These are phyloP conservation scores for Leishmania amazonensis DNA, from an alignment of 208 protist genomes.

Conservation along the genomic window DNA sequence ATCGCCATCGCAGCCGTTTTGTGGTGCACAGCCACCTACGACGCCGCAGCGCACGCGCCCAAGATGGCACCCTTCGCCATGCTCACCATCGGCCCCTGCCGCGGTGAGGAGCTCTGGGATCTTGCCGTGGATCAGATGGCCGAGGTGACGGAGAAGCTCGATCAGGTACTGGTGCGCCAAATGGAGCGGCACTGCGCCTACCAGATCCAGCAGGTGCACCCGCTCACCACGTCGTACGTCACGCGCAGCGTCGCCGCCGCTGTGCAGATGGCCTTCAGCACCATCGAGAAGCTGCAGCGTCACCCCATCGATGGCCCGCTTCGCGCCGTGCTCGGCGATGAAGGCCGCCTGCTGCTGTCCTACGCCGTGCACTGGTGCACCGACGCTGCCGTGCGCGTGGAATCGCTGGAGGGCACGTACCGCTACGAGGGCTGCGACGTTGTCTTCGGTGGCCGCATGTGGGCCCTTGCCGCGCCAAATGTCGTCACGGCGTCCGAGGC, in stretches of 20 bases:
- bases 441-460: conserved; percentile 66
- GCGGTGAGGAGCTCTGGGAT: conserved; percentile 72
- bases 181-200: conserved; percentile 59
- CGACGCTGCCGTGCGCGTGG: conserved; percentile 58
- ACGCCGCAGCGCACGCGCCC: conserved; percentile 60
- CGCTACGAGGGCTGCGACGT: conserved; percentile 77
- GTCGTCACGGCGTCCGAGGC: conserved; percentile 51
- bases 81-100: conserved; percentile 61
- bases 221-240: conserved; percentile 64
- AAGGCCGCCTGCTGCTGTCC: conserved; percentile 52
- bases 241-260: conserved; percentile 48
- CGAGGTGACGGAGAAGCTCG: conserved; percentile 51
- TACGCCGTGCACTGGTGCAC: conserved; percentile 84
- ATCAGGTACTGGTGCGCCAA: conserved; percentile 32
- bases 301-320: conserved; percentile 61
- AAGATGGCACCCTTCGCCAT: conserved; percentile 77
- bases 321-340: conserved; percentile 52
- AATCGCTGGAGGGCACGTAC: conserved; percentile 34
- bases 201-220: conserved; percentile 72
- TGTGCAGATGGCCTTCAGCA: conserved; percentile 61
- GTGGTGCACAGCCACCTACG: conserved; percentile 51
- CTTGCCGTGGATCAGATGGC: conserved; percentile 62
- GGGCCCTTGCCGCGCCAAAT: conserved; percentile 70
- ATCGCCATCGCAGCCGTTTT: conserved; percentile 36
- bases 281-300: conserved; percentile 57